Evolutionary conservation across 768 basidiomycete genomes (phyloP).

Genomic region (Trametes elegans): DNA sequence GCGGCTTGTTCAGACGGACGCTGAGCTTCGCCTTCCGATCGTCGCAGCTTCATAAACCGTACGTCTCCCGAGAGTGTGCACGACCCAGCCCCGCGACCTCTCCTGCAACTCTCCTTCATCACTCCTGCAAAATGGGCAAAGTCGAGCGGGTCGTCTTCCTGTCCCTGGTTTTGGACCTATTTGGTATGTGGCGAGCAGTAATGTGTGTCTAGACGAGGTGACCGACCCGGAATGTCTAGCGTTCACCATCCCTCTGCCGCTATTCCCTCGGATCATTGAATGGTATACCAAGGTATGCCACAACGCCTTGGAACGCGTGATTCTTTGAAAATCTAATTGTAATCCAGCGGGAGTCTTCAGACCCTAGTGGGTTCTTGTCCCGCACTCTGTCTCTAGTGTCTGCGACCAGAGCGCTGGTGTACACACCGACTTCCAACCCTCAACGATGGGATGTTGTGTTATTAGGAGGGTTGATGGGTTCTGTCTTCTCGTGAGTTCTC

Average conservation of each 20-base stretch:
- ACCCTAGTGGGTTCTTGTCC: slow-evolving; percentile 70
- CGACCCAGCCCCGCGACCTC: slow-evolving; percentile 1
- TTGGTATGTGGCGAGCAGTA: slow-evolving; percentile 43
- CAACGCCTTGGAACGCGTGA: not conserved
- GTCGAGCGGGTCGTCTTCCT: slow-evolving; percentile 86
- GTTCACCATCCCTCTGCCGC: slow-evolving; percentile 92
- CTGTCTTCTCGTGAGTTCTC: slow-evolving; percentile 78
- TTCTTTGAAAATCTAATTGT: not conserved
- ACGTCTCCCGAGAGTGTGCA: not conserved
- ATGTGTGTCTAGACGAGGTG: not conserved
- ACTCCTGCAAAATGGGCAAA: slow-evolving; percentile 45
- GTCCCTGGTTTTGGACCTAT: slow-evolving; percentile 86
- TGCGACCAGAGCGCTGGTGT: slow-evolving; percentile 60
- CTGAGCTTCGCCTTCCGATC: not conserved
- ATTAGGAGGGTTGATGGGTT: slow-evolving; percentile 92
- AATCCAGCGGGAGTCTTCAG: slow-evolving; percentile 64
- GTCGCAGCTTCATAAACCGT: slow-evolving; percentile 14
- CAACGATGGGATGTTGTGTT: slow-evolving; percentile 93
- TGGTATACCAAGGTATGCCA: slow-evolving; percentile 74
- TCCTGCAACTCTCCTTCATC: not conserved
- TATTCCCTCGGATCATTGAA: slow-evolving; percentile 96
- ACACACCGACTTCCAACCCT: slow-evolving; percentile 56
- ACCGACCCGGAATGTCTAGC: slow-evolving; percentile 42
- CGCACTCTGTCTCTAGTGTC: slow-evolving; percentile 69
- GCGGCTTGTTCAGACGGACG: not conserved